Percentiles rank a stretch among this genome's conserved stretches.
phyloP scores from a whole-genome alignment of 768 basidiomycete species.

The Scleroderma bovista region DNA sequence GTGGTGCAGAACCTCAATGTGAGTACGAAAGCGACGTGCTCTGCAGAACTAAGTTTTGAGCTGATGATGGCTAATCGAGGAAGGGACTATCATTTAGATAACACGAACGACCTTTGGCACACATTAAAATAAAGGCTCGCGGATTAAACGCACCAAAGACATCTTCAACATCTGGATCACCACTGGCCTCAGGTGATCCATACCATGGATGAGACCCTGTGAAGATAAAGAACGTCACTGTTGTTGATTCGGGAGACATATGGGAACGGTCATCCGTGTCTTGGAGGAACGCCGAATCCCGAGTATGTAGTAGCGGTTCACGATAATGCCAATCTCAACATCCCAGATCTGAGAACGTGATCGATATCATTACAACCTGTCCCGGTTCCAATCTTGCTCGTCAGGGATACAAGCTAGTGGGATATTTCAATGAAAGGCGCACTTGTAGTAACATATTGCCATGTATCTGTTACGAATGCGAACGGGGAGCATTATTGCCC shows the following conservation, averaged over 20 bases:
- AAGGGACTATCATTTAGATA: conserved; percentile 1
- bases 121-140: conserved; percentile 81
- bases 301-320: conserved; percentile 82
- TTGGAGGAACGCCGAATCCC: conserved; percentile 88
- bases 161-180: conserved; percentile 81
- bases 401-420: background rate
- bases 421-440: conserved; percentile 13
- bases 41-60: conserved; percentile 55
- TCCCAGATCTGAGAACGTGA: conserved; percentile 86
- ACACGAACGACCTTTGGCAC: conserved; percentile 13
- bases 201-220: conserved; percentile 84
- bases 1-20: conserved; percentile 16
- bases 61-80: conserved; percentile 83
- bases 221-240: background rate
- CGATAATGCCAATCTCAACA: conserved; percentile 89
- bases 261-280: conserved; percentile 86
- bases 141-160: conserved; percentile 81
- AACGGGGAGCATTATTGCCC: no score
- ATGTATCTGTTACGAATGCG: no score
- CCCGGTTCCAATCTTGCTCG: conserved; percentile 77
- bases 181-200: conserved; percentile 85
- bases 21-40: background rate
- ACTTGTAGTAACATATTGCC: conserved; percentile 87
- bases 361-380: conserved; percentile 81
- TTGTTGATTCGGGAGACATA: conserved; percentile 26